Percentiles rank a stretch among this genome's conserved stretches.
phyloP scores from a whole-genome alignment of 768 basidiomycete genomes.

The Nidularia pulvinata region DNA sequence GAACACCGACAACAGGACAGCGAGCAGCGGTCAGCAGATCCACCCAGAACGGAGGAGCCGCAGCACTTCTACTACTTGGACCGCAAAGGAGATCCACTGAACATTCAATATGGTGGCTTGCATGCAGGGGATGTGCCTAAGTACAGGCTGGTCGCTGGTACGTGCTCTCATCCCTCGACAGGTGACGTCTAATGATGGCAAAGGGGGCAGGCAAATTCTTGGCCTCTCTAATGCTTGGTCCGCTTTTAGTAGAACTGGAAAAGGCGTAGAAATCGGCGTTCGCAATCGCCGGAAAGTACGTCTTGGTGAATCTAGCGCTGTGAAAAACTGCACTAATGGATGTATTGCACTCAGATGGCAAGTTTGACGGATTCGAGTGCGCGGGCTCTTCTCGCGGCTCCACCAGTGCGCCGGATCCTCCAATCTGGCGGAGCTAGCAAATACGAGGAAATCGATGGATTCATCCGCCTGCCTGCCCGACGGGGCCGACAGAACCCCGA shows the following conservation, averaged over 20 bases:
- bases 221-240: constrained; percentile 55
- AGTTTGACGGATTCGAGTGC: constrained; percentile 59
- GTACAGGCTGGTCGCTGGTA: constrained; percentile 60
- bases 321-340: neutral
- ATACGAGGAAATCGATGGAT: constrained; percentile 68
- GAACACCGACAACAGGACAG: constrained; percentile 4
- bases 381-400: constrained; percentile 49
- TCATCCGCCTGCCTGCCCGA: constrained; percentile 55
- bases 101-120: constrained; percentile 66
- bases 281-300: constrained; percentile 41
- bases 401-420: constrained; percentile 50
- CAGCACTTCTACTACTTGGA: constrained; percentile 59
- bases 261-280: constrained; percentile 59
- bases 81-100: constrained; percentile 63
- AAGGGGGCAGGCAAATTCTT: constrained; percentile 63
- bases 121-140: constrained; percentile 66
- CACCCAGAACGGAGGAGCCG: constrained; percentile 11
- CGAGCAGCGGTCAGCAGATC: constrained; percentile 18
- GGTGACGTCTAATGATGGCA: constrained; percentile 47
- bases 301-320: constrained; percentile 1
- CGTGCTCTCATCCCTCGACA: constrained; percentile 17
- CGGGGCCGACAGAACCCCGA: constrained; percentile 20
- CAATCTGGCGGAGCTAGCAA: constrained; percentile 33
- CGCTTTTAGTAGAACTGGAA: constrained; percentile 39
- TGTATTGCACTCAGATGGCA: constrained; percentile 27